Base-by-base conservation (phyloP, 1,284 basidiomycete genomes). In the Sphaerobolus stellatus region DNA sequence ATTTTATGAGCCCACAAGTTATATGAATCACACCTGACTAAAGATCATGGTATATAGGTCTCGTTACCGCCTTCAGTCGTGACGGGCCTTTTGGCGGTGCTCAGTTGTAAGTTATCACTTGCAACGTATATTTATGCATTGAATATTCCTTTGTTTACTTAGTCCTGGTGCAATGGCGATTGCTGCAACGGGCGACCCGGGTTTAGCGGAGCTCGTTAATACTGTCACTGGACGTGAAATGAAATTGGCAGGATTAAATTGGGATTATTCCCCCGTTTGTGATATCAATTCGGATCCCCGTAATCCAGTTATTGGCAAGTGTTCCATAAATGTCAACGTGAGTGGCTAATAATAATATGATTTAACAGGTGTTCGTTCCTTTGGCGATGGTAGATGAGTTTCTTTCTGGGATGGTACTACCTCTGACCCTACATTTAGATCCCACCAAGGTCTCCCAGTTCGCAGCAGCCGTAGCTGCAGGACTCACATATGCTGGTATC, bases 91-190 rank as follows among this genome's bases (percentile, higher is more conserved):
- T 49, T 18, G 53, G 53, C 18, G 85, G 83, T 2, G 85, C 86
- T 2, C 82, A 84, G 59, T 87, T 87, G 85, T 85, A 59, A 61
- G 81, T 71, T 22, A 11, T 53, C 33, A 5, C 4, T 38, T 25
- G 31, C 31, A 8, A 6, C 31, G 22, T 20, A 11, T 31, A 24
- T 31, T 51, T 41, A 29, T 24, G 24, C 22, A 52, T 53, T 40
- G 57, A 22, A 18, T 47, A 7, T 11, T 20, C 47, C 28, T 24
- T 9, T 13, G 41, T 46, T n/a, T 22, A 30, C 31, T 16, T 38
- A 88, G 86, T 56, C 86, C 86, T 8, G 86, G 86, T 0, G 84
- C 86, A 2, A 88, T 88, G 86, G 81, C 84, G 1, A 68, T 86
- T 1, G 82, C 82, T 4, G 80, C 83, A 3, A 78, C 81, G 0